Base-by-base conservation (phyloP, 495 filamentous ascomycete genomes). In the Neurospora tetrasperma region DNA sequence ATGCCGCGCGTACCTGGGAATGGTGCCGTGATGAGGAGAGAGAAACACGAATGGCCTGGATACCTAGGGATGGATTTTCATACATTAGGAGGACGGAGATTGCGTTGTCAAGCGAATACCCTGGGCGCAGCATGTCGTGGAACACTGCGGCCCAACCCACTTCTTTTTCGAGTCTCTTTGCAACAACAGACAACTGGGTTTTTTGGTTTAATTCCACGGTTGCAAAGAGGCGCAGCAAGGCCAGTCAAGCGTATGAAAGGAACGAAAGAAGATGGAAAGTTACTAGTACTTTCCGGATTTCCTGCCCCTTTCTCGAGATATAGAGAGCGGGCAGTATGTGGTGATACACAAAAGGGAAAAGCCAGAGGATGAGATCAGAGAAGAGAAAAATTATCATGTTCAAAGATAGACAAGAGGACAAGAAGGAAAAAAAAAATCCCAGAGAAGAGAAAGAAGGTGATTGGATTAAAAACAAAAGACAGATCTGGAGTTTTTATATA, bases 41-140 rank as follows among this genome's bases (percentile, higher is more conserved):
- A 62, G 16, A 0, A 69, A 68, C 14, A 38, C 16, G 71, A 59
- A 72, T 66, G 48, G 71, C 31, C 70, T 69, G 43, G 31, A 69
- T 44, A 70, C 73, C 68, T 72, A 10, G 68, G 23, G 42, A 54
- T 42, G 54, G 27, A 66, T 66, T 66, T 66, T 66, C 54, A 66
- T 66, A 35, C 54, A 66, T 66, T 18, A 66, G 54, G 54, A 66
- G 54, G 54, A 66, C 54, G 54, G 54, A 66, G 54, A 66, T 66
- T 66, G 54, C 54, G 54, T 66, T 66, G 54, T 66, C 54, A 66
- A 66, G 54, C 54, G 54, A 66, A 66, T 66, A 66, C 54, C 54
- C 54, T 66, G 54, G 54, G 54, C 54, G 14, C 54, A 66, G 54
- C 27, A 66, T 66, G 54, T 66, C 54, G 54, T 27, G 6, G 27